Percentiles rank a stretch among this genome's conserved stretches.
Evolutionary conservation across 345 rosid species (phyloP).

Genomic region (Lagerstroemia speciosa): DNA sequence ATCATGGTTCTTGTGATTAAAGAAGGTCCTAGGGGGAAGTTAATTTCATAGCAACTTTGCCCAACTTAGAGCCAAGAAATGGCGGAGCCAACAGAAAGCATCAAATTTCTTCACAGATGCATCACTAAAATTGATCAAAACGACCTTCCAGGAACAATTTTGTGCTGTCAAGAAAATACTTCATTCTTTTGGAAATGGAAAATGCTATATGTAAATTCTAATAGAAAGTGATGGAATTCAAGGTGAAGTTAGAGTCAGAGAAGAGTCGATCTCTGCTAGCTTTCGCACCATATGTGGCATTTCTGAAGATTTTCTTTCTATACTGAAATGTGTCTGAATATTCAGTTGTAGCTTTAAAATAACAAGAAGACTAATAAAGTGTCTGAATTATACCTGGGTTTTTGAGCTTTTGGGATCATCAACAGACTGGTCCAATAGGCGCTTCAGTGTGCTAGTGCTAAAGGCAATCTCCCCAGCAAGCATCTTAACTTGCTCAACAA

Average conservation of each 20-base stretch:
- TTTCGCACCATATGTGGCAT: not conserved
- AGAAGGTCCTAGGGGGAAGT: too few relatives aligned
- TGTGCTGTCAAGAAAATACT: not conserved
- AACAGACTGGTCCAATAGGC: slow-evolving; percentile 77
- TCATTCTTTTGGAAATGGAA: not conserved
- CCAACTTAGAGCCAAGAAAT: not conserved
- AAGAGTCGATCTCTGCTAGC: not conserved
- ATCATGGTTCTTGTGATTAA: not conserved
- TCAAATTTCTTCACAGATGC: not conserved
- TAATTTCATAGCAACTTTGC: too few relatives aligned
- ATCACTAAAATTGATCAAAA: not conserved
- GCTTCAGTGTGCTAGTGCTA: slow-evolving; percentile 86
- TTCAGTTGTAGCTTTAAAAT: not conserved
- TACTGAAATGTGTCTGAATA: not conserved
- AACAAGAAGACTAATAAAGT: not conserved
- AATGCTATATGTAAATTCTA: not conserved
- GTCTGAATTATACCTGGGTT: slow-evolving; percentile 49
- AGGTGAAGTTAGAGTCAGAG: not conserved
- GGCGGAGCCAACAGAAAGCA: not conserved
- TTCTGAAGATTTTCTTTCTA: not conserved
- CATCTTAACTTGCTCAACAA: slow-evolving; percentile 97
- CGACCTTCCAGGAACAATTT: not conserved
- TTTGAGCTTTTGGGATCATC: slow-evolving; percentile 81
- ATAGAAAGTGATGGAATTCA: not conserved
- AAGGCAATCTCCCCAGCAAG: slow-evolving; percentile 98